phyloP scores from a whole-genome alignment of 805 yeast genomes.

The Zygotorulaspora danielsina region DNA sequence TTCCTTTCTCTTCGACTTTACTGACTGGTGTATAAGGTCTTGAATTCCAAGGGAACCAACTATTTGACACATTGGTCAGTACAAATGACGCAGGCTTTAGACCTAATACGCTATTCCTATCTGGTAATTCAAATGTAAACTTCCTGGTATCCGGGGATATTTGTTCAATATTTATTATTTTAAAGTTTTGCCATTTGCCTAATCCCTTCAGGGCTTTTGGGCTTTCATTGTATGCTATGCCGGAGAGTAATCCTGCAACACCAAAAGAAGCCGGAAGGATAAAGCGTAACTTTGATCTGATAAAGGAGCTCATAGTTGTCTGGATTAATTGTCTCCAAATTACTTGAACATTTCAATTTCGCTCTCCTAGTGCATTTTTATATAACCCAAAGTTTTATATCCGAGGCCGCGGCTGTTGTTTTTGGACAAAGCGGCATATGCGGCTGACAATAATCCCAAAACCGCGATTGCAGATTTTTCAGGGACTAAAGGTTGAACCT shows the following conservation, averaged over 20 bases:
- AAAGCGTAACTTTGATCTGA: constrained; percentile 1
- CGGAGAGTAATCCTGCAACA: neutral
- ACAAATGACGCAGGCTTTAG: constrained; percentile 4
- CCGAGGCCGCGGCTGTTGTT: neutral
- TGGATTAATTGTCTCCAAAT: neutral
- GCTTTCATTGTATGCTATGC: neutral
- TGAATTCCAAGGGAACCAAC: constrained; percentile 40
- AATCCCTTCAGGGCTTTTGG: constrained; percentile 4
- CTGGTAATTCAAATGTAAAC: constrained; percentile 5
- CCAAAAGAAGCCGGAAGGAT: constrained; percentile 1
- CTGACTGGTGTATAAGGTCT: constrained; percentile 78
- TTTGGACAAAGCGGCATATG: neutral
- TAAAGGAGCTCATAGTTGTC: neutral
- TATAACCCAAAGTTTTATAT: neutral
- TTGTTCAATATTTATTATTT: constrained; percentile 1
- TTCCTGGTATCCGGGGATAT: constrained; percentile 2
- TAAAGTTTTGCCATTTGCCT: constrained; percentile 3
- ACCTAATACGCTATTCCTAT: neutral
- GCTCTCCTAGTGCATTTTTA: neutral
- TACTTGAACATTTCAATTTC: neutral
- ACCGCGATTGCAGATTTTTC: too few species aligned
- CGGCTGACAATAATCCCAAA: too few species aligned
- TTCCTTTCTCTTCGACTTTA: constrained; percentile 63
- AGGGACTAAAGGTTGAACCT: too few species aligned
- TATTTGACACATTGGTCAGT: neutral